Evolutionary conservation across 164 flowering plant species (phyloP).

Genomic region (Saururus chinensis): DNA sequence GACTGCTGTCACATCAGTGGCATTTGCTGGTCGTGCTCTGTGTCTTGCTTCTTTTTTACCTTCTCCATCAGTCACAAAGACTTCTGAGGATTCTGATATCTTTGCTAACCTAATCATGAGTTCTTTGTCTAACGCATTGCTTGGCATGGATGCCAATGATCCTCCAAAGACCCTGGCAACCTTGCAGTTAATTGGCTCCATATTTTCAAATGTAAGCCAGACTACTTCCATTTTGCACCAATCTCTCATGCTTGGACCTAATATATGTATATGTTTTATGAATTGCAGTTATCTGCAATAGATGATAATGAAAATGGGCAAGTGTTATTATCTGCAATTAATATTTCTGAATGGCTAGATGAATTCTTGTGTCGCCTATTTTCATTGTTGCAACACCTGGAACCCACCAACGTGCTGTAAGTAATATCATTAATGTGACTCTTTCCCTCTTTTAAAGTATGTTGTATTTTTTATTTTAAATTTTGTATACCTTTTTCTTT

Average conservation of each 20-base stretch:
- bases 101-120: slow-evolving; percentile 50
- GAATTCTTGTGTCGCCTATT: slow-evolving; percentile 88
- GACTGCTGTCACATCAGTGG: slow-evolving; percentile 87
- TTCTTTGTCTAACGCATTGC: slow-evolving; percentile 81
- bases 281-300: slow-evolving; percentile 59
- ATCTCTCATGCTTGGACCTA: slow-evolving; percentile 4
- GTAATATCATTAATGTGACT: slow-evolving; percentile 16
- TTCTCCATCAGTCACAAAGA: slow-evolving; percentile 28
- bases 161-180: slow-evolving; percentile 98
- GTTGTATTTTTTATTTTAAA: neutral
- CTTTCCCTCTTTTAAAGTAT: neutral
- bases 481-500: neutral
- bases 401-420: slow-evolving; percentile 81
- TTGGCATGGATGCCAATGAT: slow-evolving; percentile 99
- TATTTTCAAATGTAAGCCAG: slow-evolving; percentile 81
- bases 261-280: slow-evolving; percentile 4
- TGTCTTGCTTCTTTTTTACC: slow-evolving; percentile 47
- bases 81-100: slow-evolving; percentile 23
- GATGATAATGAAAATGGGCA: slow-evolving; percentile 45
- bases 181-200: slow-evolving; percentile 88
- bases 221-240: neutral
- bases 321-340: slow-evolving; percentile 41
- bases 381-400: slow-evolving; percentile 81
- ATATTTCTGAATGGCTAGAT: slow-evolving; percentile 95
- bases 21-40: slow-evolving; percentile 80